Evolutionary conservation across 495 filamentous ascomycete genomes (phyloP).

Genomic region (Talaromyces stipitatus): DNA sequence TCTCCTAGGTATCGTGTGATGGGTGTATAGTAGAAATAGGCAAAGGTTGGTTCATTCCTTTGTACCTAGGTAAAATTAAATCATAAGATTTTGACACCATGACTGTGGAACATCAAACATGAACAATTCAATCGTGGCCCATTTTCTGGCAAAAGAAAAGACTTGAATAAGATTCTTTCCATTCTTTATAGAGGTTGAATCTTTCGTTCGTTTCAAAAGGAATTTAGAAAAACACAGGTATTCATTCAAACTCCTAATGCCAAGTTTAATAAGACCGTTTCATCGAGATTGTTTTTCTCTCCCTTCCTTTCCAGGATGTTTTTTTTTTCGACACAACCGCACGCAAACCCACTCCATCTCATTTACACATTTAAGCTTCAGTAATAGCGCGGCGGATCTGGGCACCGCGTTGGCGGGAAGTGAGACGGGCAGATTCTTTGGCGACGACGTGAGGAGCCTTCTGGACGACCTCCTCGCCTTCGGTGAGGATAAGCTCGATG

Average conservation of each 20-base stretch:
- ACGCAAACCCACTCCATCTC: not conserved
- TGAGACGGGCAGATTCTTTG: slow-evolving; percentile 57
- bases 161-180: not conserved
- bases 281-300: not conserved
- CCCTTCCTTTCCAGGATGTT: not conserved
- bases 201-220: not conserved
- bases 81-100: not conserved
- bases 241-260: slow-evolving; percentile 3
- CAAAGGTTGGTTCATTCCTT: not conserved
- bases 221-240: not conserved
- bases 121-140: not conserved
- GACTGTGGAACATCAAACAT: not conserved
- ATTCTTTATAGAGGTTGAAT: no score
- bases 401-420: slow-evolving; percentile 80
- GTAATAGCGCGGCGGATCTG: slow-evolving; percentile 74
- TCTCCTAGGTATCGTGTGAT: no score
- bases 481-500: slow-evolving; percentile 98
- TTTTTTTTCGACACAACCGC: not conserved
- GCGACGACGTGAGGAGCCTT: slow-evolving; percentile 60
- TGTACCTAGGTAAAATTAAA: not conserved
- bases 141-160: not conserved
- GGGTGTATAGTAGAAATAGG: not conserved
- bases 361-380: slow-evolving; percentile 49
- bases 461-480: slow-evolving; percentile 79
- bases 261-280: not conserved